Conservation (phyloP, 176 grass and related monocot species). For the Triticum turgidum region DNA sequence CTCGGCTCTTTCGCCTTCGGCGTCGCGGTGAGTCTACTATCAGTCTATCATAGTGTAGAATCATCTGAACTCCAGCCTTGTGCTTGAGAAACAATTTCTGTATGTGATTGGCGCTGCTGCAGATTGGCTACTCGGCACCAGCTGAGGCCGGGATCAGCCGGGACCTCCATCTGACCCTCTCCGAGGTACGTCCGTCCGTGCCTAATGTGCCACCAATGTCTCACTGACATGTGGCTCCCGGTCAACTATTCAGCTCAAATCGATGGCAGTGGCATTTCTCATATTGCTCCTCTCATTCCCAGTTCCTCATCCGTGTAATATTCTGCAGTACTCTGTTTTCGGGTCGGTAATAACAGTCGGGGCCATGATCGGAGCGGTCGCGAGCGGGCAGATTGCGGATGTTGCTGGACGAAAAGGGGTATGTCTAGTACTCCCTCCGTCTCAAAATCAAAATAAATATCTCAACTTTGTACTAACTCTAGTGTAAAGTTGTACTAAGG, state of each 20-base stretch:
- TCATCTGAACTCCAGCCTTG: too few species aligned
- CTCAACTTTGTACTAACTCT: too few species aligned
- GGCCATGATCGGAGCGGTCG: constrained; percentile 51
- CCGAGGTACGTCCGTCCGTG: constrained; percentile 31
- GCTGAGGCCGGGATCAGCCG: constrained; percentile 45
- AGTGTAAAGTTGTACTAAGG: too few species aligned
- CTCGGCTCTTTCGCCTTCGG: constrained; percentile 60
- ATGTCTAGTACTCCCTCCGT: not conserved
- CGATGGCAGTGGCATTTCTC: too few species aligned
- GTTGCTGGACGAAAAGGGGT: constrained; percentile 59
- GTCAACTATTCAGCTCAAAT: too few species aligned
- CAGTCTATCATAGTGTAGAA: too few species aligned
- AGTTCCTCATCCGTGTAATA: not conserved
- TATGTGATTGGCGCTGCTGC: not conserved
- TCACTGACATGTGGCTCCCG: too few species aligned
- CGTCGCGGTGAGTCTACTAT: constrained; percentile 41
- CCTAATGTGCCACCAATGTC: not conserved
- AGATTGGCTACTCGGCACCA: constrained; percentile 58
- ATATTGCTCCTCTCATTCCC: not conserved
- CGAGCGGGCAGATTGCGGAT: constrained; percentile 50
- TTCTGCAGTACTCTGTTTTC: constrained; percentile 53
- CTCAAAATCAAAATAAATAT: too few species aligned
- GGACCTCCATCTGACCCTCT: constrained; percentile 52
- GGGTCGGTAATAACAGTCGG: constrained; percentile 58
- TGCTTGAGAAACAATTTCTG: too few species aligned